Conservation (phyloP, 495 filamentous ascomycete species). For the Penicillium riverlandense region DNA sequence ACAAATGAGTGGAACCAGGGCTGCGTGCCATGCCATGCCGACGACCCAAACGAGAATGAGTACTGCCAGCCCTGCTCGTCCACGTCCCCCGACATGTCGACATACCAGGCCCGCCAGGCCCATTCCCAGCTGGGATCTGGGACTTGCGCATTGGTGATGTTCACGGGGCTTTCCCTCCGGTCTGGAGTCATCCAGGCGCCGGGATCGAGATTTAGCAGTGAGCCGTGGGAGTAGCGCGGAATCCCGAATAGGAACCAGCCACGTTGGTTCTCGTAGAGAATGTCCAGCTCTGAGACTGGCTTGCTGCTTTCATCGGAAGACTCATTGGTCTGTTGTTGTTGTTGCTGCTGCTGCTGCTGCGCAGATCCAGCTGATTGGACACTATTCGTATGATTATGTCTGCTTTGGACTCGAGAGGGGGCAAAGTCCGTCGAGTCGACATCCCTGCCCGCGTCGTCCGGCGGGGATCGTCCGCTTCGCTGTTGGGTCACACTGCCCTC, state of each 20-base stretch:
- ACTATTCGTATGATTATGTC: conserved; percentile 12
- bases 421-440: conserved; percentile 12
- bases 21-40: conserved; percentile 86
- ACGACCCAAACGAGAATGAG: conserved; percentile 74
- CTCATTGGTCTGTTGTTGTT: conserved; percentile 6
- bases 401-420: conserved; percentile 7
- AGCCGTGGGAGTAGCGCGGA: conserved; percentile 76
- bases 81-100: conserved; percentile 80
- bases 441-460: conserved; percentile 3
- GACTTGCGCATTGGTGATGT: conserved; percentile 84
- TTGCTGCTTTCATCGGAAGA: conserved; percentile 2
- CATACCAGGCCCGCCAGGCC: conserved; percentile 91
- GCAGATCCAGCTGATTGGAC: conserved; percentile 10
- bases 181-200: conserved; percentile 74
- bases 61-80: conserved; percentile 97
- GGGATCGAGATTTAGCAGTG: conserved; percentile 83
- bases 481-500: too few relatives aligned
- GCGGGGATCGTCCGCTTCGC: conserved; percentile 8
- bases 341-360: conserved; percentile 7
- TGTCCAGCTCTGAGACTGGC: conserved; percentile 56
- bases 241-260: conserved; percentile 84
- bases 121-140: conserved; percentile 96
- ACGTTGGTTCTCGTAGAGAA: conserved; percentile 91
- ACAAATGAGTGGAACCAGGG: conserved; percentile 93
- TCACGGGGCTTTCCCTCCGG: conserved; percentile 66